phyloP scores from a whole-genome alignment of 2,329 filamentous ascomycete species.

The Metarhizium robertsii region DNA sequence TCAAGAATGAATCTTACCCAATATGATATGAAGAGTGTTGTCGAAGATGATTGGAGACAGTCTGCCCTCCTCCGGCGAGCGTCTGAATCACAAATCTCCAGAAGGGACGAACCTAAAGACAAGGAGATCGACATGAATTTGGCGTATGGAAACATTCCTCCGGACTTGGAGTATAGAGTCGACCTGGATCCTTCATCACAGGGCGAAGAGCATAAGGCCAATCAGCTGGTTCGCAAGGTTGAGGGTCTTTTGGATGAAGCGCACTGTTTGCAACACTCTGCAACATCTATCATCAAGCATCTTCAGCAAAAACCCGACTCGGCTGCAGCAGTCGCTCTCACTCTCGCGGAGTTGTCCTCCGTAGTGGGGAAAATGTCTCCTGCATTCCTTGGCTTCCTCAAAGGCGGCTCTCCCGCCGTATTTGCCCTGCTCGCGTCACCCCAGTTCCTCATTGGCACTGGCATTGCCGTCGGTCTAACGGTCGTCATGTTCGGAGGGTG shows the following conservation, averaged over 20 bases:
- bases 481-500: conserved; percentile 93
- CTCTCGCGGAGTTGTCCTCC: conserved; percentile 81
- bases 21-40: conserved; percentile 18
- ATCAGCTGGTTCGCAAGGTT: conserved; percentile 60
- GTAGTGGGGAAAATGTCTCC: conserved; percentile 79
- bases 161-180: conserved; percentile 47
- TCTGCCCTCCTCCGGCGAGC: conserved; percentile 16
- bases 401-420: conserved; percentile 73
- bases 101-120: conserved; percentile 13
- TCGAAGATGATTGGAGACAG: conserved; percentile 6
- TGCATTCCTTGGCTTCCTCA: conserved; percentile 63
- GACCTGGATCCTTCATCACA: conserved; percentile 41
- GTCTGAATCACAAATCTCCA: conserved; percentile 30
- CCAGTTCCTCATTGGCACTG: conserved; percentile 88
- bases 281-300: conserved; percentile 70
- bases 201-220: conserved; percentile 41
- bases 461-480: conserved; percentile 84
- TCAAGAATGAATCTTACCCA: conserved; percentile 22
- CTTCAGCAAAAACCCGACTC: conserved; percentile 67
- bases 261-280: conserved; percentile 79
- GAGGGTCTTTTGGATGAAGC: conserved; percentile 76
- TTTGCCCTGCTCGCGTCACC: conserved; percentile 81
- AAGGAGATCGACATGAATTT: conserved; percentile 78
- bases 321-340: conserved; percentile 86
- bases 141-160: conserved; percentile 77